Evolutionary conservation across 2,329 filamentous ascomycete species (phyloP).

Genomic region (Arachnopeziza araneosa): DNA sequence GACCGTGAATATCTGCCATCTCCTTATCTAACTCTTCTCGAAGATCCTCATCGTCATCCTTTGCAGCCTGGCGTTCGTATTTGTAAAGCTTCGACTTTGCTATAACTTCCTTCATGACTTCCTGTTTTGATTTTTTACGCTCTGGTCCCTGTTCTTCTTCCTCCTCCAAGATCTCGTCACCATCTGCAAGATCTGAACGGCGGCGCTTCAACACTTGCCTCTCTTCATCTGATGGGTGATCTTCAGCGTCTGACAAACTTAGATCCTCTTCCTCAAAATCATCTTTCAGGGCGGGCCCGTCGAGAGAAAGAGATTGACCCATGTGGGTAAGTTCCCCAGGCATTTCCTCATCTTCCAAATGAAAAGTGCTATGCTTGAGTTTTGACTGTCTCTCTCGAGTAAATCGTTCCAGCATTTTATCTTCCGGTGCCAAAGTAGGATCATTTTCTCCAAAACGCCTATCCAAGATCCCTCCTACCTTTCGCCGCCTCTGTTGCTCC

Average conservation of each 20-base stretch:
- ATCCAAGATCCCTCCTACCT: slow-evolving; percentile 88
- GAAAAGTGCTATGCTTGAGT: slow-evolving; percentile 77
- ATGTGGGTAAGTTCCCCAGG: slow-evolving; percentile 72
- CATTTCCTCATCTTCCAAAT: slow-evolving; percentile 78
- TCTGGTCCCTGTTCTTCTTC: slow-evolving; percentile 60
- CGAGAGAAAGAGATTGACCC: slow-evolving; percentile 67
- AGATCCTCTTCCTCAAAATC: slow-evolving; percentile 79
- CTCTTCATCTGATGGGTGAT: slow-evolving; percentile 49
- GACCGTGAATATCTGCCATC: slow-evolving; percentile 66
- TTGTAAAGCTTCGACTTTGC: slow-evolving; percentile 96
- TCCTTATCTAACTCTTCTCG: slow-evolving; percentile 80
- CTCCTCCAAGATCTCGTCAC: slow-evolving; percentile 44
- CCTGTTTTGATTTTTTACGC: slow-evolving; percentile 88
- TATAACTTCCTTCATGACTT: slow-evolving; percentile 97
- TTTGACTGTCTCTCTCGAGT: slow-evolving; percentile 77
- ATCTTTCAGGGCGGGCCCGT: slow-evolving; percentile 49
- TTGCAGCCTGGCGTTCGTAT: slow-evolving; percentile 85
- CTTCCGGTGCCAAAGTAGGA: slow-evolving; percentile 86
- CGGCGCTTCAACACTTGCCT: slow-evolving; percentile 51
- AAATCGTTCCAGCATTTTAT: slow-evolving; percentile 87
- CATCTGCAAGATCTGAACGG: slow-evolving; percentile 45
- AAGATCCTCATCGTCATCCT: slow-evolving; percentile 89
- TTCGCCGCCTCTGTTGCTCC: slow-evolving; percentile 84
- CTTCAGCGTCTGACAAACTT: slow-evolving; percentile 50
- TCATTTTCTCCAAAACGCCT: slow-evolving; percentile 94